Conservation (phyloP, 805 yeast genomes). For the Peterozyma toletana region DNA sequence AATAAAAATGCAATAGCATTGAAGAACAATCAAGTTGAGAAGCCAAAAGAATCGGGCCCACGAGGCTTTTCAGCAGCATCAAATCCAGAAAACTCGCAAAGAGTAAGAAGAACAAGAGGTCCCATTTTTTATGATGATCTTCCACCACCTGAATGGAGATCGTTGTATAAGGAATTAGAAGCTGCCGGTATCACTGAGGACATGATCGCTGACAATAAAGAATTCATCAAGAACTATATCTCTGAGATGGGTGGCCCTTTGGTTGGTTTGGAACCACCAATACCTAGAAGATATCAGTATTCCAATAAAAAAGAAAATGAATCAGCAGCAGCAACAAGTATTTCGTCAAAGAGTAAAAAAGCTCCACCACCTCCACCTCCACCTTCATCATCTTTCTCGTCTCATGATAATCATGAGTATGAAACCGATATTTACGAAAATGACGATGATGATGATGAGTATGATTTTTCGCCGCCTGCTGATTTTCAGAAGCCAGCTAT, state of each 20-base stretch:
- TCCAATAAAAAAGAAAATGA: conserved; percentile 20
- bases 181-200: conserved; percentile 79
- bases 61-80: conserved; percentile 44
- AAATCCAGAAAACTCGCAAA: conserved; percentile 40
- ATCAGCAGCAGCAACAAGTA: conserved; percentile 15
- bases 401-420: too few species aligned
- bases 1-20: conserved; percentile 86
- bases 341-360: conserved; percentile 18
- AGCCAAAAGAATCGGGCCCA: conserved; percentile 44
- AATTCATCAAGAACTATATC: conserved; percentile 75
- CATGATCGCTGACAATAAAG: conserved; percentile 81
- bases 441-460: conserved; percentile 8
- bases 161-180: conserved; percentile 64
- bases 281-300: conserved; percentile 54
- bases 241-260: conserved; percentile 70
- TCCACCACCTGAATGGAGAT: conserved; percentile 83
- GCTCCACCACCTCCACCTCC: conserved; percentile 37
- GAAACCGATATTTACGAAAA: background rate
- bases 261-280: conserved; percentile 79
- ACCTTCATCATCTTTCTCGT: conserved; percentile 6
- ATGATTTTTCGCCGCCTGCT: conserved; percentile 16
- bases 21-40: conserved; percentile 38
- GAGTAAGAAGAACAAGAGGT: conserved; percentile 50
- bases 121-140: conserved; percentile 65
- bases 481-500: background rate